These are phyloP conservation scores for Trichaptum fuscoviolaceum DNA, from an alignment of 768 basidiomycete genomes.

Conservation along the genomic window DNA sequence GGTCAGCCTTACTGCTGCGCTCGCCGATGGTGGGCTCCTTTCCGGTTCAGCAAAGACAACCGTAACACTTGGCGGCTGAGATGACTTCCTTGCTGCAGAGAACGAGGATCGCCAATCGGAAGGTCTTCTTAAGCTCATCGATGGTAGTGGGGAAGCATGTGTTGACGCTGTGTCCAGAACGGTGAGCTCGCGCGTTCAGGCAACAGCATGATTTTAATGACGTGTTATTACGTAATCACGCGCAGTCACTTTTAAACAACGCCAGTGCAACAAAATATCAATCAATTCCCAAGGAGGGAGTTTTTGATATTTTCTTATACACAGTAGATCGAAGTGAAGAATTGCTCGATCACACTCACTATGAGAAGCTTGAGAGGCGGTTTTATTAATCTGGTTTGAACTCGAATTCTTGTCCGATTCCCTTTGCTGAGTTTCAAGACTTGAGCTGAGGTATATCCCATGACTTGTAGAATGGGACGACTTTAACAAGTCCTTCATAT, in stretches of 20 bases:
- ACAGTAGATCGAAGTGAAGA: too few species aligned
- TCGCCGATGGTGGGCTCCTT: neutral
- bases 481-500: neutral
- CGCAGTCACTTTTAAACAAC: neutral
- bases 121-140: neutral
- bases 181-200: neutral
- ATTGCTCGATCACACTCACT: too few species aligned
- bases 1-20: neutral
- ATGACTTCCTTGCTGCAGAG: neutral
- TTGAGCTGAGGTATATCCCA: neutral
- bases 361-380: too few species aligned
- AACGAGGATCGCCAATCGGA: neutral
- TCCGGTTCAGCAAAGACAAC: constrained; percentile 1
- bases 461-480: neutral
- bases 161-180: neutral
- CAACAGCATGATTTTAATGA: constrained; percentile 1
- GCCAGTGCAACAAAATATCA: too few species aligned
- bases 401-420: neutral
- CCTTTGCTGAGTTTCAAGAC: neutral
- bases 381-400: neutral
- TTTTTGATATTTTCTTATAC: too few species aligned
- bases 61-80: neutral
- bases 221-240: neutral
- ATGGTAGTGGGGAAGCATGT: neutral
- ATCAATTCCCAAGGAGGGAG: too few species aligned